A percentile compares a stretch with the other conserved stretches of the same genome.
phyloP scores from a whole-genome alignment of 352 stramenopile genomes.

The Phytophthora vignae region DNA sequence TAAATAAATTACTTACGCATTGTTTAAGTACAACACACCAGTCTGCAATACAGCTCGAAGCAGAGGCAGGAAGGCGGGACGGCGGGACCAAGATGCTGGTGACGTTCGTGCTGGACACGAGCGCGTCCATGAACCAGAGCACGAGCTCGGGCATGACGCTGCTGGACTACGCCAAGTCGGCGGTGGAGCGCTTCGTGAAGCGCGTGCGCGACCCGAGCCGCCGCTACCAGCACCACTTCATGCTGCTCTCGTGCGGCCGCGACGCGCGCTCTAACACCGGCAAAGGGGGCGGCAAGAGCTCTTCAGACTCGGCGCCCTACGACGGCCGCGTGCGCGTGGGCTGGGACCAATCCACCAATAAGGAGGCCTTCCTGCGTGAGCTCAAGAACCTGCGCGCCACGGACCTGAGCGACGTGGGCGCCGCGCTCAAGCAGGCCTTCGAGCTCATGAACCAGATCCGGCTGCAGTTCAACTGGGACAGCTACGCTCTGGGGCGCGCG shows the following conservation, averaged over 20 bases:
- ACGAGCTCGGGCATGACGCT: conserved; percentile 90
- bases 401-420: conserved; percentile 82
- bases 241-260: conserved; percentile 81
- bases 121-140: conserved; percentile 91
- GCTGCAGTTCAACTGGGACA: conserved; percentile 90
- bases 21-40: neutral
- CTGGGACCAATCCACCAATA: conserved; percentile 89
- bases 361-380: conserved; percentile 81
- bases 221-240: conserved; percentile 91
- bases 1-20: conserved; percentile 20
- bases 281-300: conserved; percentile 16
- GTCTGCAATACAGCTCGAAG: neutral
- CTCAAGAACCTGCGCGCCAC: conserved; percentile 86
- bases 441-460: conserved; percentile 92
- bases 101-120: conserved; percentile 92
- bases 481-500: conserved; percentile 78
- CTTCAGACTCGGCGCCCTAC: conserved; percentile 37
- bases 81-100: conserved; percentile 73
- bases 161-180: conserved; percentile 90
- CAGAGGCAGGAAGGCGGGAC: no score
- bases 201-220: conserved; percentile 82
- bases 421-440: conserved; percentile 79
- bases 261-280: conserved; percentile 32
- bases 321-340: conserved; percentile 81
- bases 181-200: conserved; percentile 90